phyloP scores from a whole-genome alignment of 1,284 basidiomycete species.

The Cutaneotrichosporon spelunceum region DNA sequence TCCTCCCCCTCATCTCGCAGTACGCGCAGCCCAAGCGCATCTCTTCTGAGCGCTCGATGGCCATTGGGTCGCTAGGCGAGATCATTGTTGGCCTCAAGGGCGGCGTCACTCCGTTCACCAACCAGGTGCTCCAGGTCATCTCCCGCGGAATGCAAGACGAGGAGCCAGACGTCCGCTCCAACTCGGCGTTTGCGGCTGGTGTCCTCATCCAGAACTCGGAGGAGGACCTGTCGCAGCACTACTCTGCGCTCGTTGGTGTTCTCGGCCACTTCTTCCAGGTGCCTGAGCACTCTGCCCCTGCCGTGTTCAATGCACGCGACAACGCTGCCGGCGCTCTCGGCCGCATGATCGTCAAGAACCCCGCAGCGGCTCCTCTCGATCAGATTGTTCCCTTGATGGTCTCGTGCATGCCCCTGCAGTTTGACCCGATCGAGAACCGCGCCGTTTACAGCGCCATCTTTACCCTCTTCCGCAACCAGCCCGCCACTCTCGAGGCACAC shows the following conservation, averaged over 20 bases:
- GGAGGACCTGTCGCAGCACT: constrained; percentile 79
- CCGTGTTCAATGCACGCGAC: constrained; percentile 81
- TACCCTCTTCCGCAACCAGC: constrained; percentile 74
- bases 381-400: constrained; percentile 80
- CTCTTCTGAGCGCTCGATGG: constrained; percentile 84
- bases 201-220: constrained; percentile 86
- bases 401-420: constrained; percentile 76
- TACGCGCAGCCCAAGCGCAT: constrained; percentile 89
- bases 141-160: constrained; percentile 74
- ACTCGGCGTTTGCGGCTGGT: constrained; percentile 91
- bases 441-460: constrained; percentile 89
- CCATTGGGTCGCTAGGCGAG: constrained; percentile 92
- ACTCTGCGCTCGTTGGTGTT: constrained; percentile 68
- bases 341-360: constrained; percentile 81
- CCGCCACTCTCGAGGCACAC: constrained; percentile 66
- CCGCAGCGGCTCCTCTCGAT: constrained; percentile 78
- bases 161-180: constrained; percentile 90
- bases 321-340: constrained; percentile 92
- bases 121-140: constrained; percentile 75
- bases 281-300: constrained; percentile 54
- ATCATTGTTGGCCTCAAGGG: constrained; percentile 89
- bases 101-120: constrained; percentile 79
- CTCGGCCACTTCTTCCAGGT: constrained; percentile 80
- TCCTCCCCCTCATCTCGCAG: constrained; percentile 85
- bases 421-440: constrained; percentile 84